phyloP scores from a whole-genome alignment of 2,329 filamentous ascomycete genomes.

The Fusarium buxicola region DNA sequence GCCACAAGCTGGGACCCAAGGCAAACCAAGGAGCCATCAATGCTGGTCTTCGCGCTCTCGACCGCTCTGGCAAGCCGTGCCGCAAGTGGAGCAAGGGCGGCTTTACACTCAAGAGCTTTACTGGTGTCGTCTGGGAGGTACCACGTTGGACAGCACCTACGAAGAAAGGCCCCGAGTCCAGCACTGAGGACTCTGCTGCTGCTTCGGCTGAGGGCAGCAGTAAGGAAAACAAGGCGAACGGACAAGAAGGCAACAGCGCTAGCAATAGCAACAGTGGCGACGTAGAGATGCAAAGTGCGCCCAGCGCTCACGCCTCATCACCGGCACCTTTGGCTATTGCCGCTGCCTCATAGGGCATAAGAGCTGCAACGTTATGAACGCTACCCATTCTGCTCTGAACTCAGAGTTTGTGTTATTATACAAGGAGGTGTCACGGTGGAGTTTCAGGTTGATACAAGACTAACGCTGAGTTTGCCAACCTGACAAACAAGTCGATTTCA shows the following conservation, averaged over 20 bases:
- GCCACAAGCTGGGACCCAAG: constrained; percentile 92
- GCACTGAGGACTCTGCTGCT: constrained; percentile 59
- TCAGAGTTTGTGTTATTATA: constrained; percentile 29
- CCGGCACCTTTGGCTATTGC: constrained; percentile 62
- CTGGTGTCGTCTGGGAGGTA: constrained; percentile 84
- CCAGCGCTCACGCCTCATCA: constrained; percentile 64
- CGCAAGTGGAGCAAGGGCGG: constrained; percentile 89
- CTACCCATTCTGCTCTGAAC: constrained; percentile 13
- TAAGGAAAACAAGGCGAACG: constrained; percentile 75
- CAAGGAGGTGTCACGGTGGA: constrained; percentile 21
- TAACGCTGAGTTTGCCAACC: constrained; percentile 19
- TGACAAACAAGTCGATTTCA: constrained; percentile 14
- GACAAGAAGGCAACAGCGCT: constrained; percentile 61
- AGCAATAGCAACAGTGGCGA: constrained; percentile 60
- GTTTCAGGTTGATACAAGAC: constrained; percentile 35
- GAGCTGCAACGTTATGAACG: not conserved
- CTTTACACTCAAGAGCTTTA: constrained; percentile 91
- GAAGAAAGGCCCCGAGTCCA: constrained; percentile 62
- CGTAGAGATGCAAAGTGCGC: constrained; percentile 64
- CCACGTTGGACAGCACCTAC: constrained; percentile 83
- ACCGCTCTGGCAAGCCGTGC: constrained; percentile 91
- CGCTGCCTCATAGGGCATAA: constrained; percentile 54
- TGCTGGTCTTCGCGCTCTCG: constrained; percentile 91
- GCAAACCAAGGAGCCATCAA: constrained; percentile 98
- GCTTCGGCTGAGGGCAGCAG: constrained; percentile 65